Evolutionary conservation across 495 filamentous ascomycete species (phyloP), one percentile per base, ranked within the genome.

Genomic region (Xylaria cubensis): DNA sequence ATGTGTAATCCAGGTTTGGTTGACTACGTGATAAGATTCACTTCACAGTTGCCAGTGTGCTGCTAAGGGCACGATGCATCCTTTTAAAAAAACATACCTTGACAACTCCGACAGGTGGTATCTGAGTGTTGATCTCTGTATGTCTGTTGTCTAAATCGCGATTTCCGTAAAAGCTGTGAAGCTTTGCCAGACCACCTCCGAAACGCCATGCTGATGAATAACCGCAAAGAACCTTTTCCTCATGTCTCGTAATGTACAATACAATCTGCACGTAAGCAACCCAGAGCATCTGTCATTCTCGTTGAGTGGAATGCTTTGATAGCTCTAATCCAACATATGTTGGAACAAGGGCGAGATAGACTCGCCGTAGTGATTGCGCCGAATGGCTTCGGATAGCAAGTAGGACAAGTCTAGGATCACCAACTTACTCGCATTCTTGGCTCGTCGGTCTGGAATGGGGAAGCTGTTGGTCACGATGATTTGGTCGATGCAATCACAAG

Each of bases 381-480:
- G 86, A 74, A 99, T 98, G 59, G 95, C 95, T 82, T 99, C 96
- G 13, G 93, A 86, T 41, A 99, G 84, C 72, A 99, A 86, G 76
- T 89, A 92, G 55, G 93, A 96, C 36, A 99, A 86, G 76, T 97
- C 94, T 70, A 99, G 89, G 21, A 97, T 86, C 67, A 94, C 89
- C 79, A 99, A 86, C 85, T 99, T 99, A 84, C 88, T 93, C 42
- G 89, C 88, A 55, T 87, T 88, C 65, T 84, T 88, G 21, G 89
- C 82, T 82, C 92, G 90, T 73, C 92, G 88, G 59, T 89, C 87
- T 19, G 89, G 85, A 72, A 98, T 97, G 9, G 96, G 96, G 80
- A 97, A 98, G 51, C 94, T 94, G 83, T 98, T 97, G 32, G 96
- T 99, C 72, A 99, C 96, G 55, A 99, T 91, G 73, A 99, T 95